phyloP scores from a whole-genome alignment of 108 stramenopile genomes.

The Cyclostephanos invisitatus region DNA sequence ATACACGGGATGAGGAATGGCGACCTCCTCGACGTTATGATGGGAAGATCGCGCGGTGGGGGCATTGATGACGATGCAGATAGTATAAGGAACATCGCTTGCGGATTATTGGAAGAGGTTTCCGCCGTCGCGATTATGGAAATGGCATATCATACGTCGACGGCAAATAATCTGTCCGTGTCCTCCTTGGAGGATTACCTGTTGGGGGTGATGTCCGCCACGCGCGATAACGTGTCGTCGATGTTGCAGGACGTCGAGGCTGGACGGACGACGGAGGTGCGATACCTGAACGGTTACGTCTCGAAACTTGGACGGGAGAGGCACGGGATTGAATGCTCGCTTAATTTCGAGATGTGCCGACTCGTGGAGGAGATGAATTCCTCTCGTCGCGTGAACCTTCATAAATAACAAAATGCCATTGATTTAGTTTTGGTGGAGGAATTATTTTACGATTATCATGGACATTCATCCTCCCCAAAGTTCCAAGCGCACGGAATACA shows the following conservation, averaged over 20 bases:
- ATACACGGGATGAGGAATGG: slow-evolving; percentile 43
- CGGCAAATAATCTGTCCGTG: slow-evolving; percentile 19
- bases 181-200: slow-evolving; percentile 51
- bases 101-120: slow-evolving; percentile 35
- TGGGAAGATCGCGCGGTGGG: neutral
- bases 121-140: slow-evolving; percentile 32
- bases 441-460: too few species aligned
- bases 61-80: neutral
- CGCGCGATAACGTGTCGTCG: slow-evolving; percentile 70
- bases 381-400: too few species aligned
- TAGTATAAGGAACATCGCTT: slow-evolving; percentile 3
- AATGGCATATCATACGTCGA: slow-evolving; percentile 18
- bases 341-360: slow-evolving; percentile 49
- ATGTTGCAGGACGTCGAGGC: slow-evolving; percentile 74
- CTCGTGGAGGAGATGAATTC: slow-evolving; percentile 34
- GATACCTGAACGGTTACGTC: slow-evolving; percentile 78
- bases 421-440: too few species aligned
- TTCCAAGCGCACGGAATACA: too few species aligned
- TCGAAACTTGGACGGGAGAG: slow-evolving; percentile 51
- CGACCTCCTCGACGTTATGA: slow-evolving; percentile 15
- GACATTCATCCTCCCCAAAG: too few species aligned
- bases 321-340: slow-evolving; percentile 53
- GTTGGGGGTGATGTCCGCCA: slow-evolving; percentile 58
- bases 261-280: slow-evolving; percentile 64
- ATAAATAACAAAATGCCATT: too few species aligned